Percentiles rank a stretch among this genome's conserved stretches.
These are phyloP conservation scores for Apophysomyces variabilis DNA, from an alignment of 371 early-diverging fungal genomes.

Conservation along the genomic window DNA sequence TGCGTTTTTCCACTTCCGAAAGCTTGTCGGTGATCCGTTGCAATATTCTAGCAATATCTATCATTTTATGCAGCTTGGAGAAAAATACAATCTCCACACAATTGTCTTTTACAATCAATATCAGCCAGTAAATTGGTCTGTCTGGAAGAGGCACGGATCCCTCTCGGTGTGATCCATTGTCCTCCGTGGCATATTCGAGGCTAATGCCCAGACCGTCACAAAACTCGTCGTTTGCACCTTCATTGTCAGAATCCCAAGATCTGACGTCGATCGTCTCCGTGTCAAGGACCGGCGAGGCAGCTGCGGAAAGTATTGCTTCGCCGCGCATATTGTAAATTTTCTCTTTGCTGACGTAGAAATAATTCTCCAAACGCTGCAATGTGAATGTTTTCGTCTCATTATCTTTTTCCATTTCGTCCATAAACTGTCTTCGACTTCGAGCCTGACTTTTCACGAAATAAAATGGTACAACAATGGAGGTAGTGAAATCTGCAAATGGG, in stretches of 20 bases:
- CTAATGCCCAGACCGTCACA: slow-evolving; percentile 50
- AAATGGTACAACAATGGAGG: slow-evolving; percentile 57
- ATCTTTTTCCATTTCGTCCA: slow-evolving; percentile 60
- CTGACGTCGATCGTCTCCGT: not conserved
- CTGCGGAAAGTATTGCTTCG: slow-evolving; percentile 27
- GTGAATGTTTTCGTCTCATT: slow-evolving; percentile 25
- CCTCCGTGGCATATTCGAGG: slow-evolving; percentile 8
- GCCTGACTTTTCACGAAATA: slow-evolving; percentile 55
- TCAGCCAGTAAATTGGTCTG: slow-evolving; percentile 67
- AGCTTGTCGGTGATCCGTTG: slow-evolving; percentile 59
- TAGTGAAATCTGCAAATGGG: slow-evolving; percentile 58
- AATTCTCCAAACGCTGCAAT: slow-evolving; percentile 54
- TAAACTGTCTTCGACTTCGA: slow-evolving; percentile 54
- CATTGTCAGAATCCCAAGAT: not conserved
- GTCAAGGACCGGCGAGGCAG: slow-evolving; percentile 17
- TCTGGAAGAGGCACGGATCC: slow-evolving; percentile 11
- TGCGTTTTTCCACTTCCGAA: slow-evolving; percentile 58
- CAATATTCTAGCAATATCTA: slow-evolving; percentile 52
- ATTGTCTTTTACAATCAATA: slow-evolving; percentile 57
- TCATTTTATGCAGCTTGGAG: slow-evolving; percentile 59
- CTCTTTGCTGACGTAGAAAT: slow-evolving; percentile 65
- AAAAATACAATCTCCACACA: slow-evolving; percentile 71
- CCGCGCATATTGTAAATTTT: slow-evolving; percentile 36
- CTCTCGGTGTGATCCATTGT: not conserved
- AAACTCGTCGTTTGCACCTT: slow-evolving; percentile 24